Base-by-base conservation (phyloP, 192 early-diverging fungal genomes). In the Coemansia umbellata region DNA sequence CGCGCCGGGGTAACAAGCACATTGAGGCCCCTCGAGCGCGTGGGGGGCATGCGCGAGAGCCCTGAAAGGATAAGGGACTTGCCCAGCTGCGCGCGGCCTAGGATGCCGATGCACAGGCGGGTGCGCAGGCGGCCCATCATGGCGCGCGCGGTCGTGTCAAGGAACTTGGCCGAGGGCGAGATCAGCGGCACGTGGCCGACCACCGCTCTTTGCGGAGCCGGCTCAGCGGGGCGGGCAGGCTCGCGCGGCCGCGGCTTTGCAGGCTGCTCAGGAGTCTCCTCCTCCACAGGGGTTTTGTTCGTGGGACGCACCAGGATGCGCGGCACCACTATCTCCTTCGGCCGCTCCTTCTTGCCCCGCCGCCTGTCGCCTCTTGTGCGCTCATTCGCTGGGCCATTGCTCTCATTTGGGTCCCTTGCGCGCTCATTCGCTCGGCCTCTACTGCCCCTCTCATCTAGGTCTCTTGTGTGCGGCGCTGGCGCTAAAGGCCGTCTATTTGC, bases 261-360 rank as follows among this genome's bases (percentile, higher is more conserved):
- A 28, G 4, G 31, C 21, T 14, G 26, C 18, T n/a, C n/a, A n/a
- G n/a, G n/a, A n/a, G n/a, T n/a, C n/a, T n/a, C n/a, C n/a, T n/a
- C n/a, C n/a, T n/a, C n/a, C n/a, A n/a, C n/a, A n/a, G n/a, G n/a
- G n/a, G n/a, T n/a, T n/a, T n/a, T n/a, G n/a, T n/a, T n/a, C n/a
- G n/a, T 50, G 11, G 58, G 58, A 1, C 66, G 66, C 27, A 56
- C 44, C 18, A 69, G 43, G 23, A 69, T 69, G 9, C 66, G 53
- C 11, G 66, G 66, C 4, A 69, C 53, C 2, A 54, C 51, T 0
- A 37, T 24, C 9, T 13, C 23, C 14, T 13, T 45, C 6, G 21
- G 10, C 1, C 41, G 41, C 6, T n/a, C 41, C 41, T 23, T 42
- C 41, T 5, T 42, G 41, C 41, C 9, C 4, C 33, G 21, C 1